A percentile compares a stretch with the other conserved stretches of the same genome.
Evolutionary conservation across 75 land plant genomes (phyloP).

Genomic region (Ceratopteris richardii): DNA sequence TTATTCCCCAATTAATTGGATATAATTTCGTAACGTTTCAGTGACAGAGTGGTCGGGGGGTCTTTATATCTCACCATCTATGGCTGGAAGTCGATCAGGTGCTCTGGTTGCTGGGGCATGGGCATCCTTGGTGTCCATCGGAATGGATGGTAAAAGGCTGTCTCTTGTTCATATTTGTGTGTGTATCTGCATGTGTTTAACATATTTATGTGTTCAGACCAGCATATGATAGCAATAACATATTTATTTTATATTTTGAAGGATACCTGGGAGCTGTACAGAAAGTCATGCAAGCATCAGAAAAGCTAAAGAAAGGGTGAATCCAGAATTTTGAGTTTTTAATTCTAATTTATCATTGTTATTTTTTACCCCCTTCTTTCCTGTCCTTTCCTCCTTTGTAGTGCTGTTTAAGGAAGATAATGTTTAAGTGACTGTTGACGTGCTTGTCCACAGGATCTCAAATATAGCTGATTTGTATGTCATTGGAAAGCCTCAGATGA

Average conservation of each 20-base stretch:
- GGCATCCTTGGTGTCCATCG: slow-evolving; percentile 93
- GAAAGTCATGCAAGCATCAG: slow-evolving; percentile 74
- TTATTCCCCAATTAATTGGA: no score
- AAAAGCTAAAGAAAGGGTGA: slow-evolving; percentile 70
- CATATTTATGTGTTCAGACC: neutral
- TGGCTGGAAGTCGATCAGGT: slow-evolving; percentile 96
- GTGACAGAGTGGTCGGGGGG: slow-evolving; percentile 99
- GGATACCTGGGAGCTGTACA: slow-evolving; percentile 73
- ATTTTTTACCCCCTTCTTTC: no score
- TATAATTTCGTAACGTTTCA: no score
- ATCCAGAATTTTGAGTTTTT: neutral
- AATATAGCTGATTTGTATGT: slow-evolving; percentile 73
- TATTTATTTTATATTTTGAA: slow-evolving; percentile 13
- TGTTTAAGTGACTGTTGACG: neutral
- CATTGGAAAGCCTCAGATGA: slow-evolving; percentile 93
- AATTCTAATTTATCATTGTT: neutral
- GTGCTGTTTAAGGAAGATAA: no score
- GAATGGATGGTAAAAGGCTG: slow-evolving; percentile 55
- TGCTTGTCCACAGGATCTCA: slow-evolving; percentile 43
- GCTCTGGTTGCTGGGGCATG: slow-evolving; percentile 95
- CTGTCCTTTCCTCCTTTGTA: no score
- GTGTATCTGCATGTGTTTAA: neutral
- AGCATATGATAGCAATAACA: no score
- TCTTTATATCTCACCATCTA: slow-evolving; percentile 89
- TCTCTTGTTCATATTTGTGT: neutral